Conservation (phyloP, 2,329 filamentous ascomycete species). For the Ophiostoma sp. region DNA sequence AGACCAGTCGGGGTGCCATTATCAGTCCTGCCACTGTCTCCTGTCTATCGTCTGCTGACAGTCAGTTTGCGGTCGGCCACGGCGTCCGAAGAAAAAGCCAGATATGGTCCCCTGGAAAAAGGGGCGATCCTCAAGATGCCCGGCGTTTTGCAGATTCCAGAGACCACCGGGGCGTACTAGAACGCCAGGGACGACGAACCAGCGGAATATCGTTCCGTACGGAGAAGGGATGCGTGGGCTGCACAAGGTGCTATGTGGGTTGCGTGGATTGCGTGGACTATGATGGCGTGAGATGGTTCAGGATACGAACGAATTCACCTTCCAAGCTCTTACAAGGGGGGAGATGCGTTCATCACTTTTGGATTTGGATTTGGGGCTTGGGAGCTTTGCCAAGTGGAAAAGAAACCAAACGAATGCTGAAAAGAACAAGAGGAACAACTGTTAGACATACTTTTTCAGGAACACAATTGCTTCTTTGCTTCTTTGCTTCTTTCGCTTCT, state of each 20-base stretch:
- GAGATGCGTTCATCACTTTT: not conserved
- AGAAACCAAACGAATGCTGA: not conserved
- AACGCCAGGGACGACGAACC: not conserved
- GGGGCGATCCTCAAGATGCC: not conserved
- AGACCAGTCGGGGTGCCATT: not conserved
- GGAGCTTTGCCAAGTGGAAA: not conserved
- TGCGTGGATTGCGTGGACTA: not conserved
- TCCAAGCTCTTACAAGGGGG: not conserved
- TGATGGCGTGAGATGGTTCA: not conserved
- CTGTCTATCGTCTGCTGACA: too few species aligned
- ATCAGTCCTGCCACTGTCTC: too few species aligned
- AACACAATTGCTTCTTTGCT: not conserved
- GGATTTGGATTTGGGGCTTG: too few species aligned
- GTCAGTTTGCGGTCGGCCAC: not conserved
- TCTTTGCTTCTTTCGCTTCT: not conserved
- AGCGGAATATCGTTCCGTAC: not conserved
- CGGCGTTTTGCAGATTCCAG: not conserved
- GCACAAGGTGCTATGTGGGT: not conserved
- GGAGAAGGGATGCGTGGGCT: not conserved
- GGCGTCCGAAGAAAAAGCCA: not conserved
- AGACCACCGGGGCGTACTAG: not conserved
- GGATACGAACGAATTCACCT: not conserved
- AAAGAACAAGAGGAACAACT: not conserved
- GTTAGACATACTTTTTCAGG: not conserved
- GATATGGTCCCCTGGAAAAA: not conserved